These are phyloP conservation scores for Cyberlindnera mississippiensis DNA, from an alignment of 805 yeast genomes.

Conservation along the genomic window DNA sequence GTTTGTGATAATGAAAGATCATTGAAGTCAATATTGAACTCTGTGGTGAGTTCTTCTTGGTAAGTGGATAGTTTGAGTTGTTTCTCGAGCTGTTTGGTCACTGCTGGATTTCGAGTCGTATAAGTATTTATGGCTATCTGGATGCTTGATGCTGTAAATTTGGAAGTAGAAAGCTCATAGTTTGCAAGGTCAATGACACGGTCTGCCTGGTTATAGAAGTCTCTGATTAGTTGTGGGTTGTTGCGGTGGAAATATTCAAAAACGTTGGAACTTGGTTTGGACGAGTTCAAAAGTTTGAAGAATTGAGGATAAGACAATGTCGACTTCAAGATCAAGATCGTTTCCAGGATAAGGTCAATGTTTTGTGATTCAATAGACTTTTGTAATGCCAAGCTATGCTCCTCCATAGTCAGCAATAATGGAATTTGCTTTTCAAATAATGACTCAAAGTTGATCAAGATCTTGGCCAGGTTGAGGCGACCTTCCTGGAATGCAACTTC, in stretches of 20 bases:
- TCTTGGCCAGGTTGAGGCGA: constrained; percentile 59
- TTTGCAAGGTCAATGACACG: constrained; percentile 43
- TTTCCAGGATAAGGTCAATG: constrained; percentile 51
- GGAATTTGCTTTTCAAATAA: constrained; percentile 55
- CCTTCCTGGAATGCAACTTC: constrained; percentile 79
- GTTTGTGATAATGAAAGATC: constrained; percentile 47
- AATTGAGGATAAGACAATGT: constrained; percentile 62
- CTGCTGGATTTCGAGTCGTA: constrained; percentile 32
- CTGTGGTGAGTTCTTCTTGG: constrained; percentile 43
- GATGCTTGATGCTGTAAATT: constrained; percentile 18
- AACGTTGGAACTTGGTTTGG: constrained; percentile 34
- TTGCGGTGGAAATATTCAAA: constrained; percentile 32
- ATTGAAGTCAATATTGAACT: constrained; percentile 37
- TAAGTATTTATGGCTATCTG: constrained; percentile 24
- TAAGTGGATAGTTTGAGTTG: constrained; percentile 39
- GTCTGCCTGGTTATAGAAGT: constrained; percentile 65
- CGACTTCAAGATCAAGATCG: constrained; percentile 48
- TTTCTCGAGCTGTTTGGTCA: constrained; percentile 37
- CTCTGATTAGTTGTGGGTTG: constrained; percentile 40
- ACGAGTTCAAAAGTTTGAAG: constrained; percentile 56
- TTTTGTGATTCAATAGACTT: constrained; percentile 47
- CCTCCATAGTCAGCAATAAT: constrained; percentile 66
- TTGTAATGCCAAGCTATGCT: constrained; percentile 60
- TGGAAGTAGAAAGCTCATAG: constrained; percentile 31
- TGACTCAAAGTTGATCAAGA: constrained; percentile 63